Evolutionary conservation across 2,329 filamentous ascomycete species (phyloP).

Genomic region (Lasiodiplodia gonubiensis): DNA sequence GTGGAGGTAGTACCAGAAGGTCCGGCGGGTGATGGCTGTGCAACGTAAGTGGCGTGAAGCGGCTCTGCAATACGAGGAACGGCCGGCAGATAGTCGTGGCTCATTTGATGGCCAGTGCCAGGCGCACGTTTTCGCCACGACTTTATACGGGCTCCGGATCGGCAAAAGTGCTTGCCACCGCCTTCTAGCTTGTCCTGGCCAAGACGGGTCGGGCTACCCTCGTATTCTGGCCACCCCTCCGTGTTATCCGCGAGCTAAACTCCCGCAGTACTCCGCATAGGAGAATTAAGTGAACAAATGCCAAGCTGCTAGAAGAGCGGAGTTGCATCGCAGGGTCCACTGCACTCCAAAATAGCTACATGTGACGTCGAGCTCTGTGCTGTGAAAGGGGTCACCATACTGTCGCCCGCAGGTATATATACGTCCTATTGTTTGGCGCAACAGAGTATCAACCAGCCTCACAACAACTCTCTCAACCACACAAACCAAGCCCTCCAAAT

Average conservation of each 20-base stretch:
- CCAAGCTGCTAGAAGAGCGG: conserved; percentile 4
- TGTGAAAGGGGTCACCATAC: not conserved
- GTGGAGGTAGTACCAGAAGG: not conserved
- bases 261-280: conserved; percentile 9
- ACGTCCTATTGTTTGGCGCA: not conserved
- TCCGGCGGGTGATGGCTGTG: not conserved
- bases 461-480: not conserved
- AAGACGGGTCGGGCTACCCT: not conserved
- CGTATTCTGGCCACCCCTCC: not conserved
- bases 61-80: conserved; percentile 13
- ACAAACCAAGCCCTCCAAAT: conserved; percentile 32
- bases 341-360: conserved; percentile 2
- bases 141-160: not conserved
- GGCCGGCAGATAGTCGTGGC: not conserved
- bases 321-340: conserved; percentile 8
- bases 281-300: not conserved
- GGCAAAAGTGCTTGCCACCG: conserved; percentile 3
- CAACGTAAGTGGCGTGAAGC: conserved; percentile 14
- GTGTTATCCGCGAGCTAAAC: not conserved
- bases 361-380: conserved; percentile 8
- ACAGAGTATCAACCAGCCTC: not conserved
- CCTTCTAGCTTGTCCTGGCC: not conserved
- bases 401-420: not conserved
- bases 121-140: conserved; percentile 4
- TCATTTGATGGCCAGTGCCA: not conserved